phyloP scores from a whole-genome alignment of 2,329 filamentous ascomycete species.

The Botryotinia narcissicola region DNA sequence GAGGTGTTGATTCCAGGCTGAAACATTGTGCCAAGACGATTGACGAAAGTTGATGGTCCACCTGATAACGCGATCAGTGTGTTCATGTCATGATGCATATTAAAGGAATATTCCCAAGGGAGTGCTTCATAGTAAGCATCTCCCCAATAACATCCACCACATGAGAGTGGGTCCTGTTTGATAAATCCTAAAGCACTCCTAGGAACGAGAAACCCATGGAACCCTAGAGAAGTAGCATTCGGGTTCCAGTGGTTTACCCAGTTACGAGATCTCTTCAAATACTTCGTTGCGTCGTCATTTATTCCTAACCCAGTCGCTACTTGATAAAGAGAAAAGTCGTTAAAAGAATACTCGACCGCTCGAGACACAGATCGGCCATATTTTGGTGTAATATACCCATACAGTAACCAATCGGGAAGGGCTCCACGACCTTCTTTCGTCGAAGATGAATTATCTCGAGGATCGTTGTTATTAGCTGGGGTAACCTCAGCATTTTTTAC shows the following conservation, averaged over 20 bases:
- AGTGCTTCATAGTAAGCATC: constrained; percentile 52
- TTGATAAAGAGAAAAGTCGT: constrained; percentile 66
- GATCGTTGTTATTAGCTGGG: constrained; percentile 57
- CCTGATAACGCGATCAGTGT: constrained; percentile 48
- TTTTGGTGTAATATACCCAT: constrained; percentile 63
- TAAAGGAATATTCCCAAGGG: constrained; percentile 55
- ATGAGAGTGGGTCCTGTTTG: constrained; percentile 46
- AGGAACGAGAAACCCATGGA: constrained; percentile 66
- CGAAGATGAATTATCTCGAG: constrained; percentile 51
- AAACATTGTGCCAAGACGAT: constrained; percentile 52
- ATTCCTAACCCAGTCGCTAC: constrained; percentile 59
- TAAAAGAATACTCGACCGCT: constrained; percentile 65
- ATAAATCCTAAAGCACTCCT: constrained; percentile 48
- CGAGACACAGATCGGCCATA: constrained; percentile 62
- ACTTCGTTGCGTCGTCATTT: constrained; percentile 58
- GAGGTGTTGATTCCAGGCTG: constrained; percentile 42
- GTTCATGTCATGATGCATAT: constrained; percentile 55
- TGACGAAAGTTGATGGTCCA: constrained; percentile 47
- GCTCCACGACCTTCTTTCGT: constrained; percentile 68
- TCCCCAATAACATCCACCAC: constrained; percentile 55
- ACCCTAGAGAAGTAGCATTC: constrained; percentile 54
- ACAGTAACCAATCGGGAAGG: constrained; percentile 63
- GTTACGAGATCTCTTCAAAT: constrained; percentile 62
- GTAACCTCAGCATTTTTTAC: constrained; percentile 62
- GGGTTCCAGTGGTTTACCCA: constrained; percentile 73